Evolutionary conservation across 148 eudicot genomes (phyloP), one percentile per base, ranked within the genome.

Genomic region (Persicaria maculosa): DNA sequence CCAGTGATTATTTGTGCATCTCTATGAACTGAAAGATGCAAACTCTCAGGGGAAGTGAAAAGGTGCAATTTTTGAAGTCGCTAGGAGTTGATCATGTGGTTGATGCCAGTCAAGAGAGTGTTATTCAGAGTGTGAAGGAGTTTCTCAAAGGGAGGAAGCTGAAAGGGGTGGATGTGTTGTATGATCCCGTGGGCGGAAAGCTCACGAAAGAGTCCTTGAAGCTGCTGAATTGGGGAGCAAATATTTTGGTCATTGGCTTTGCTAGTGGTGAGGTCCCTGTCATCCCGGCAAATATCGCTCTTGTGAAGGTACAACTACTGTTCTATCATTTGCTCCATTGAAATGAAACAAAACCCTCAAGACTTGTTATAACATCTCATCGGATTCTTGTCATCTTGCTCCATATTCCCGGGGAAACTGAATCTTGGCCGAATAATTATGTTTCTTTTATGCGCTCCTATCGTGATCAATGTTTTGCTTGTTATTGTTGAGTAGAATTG

Each of bases 111-210:
- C 85, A 82, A 76, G 91, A 71, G 72, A 85, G 82, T 20, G 50
- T 92, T 11, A 92, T 75, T 61, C 88, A 88, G 72, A 90, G 90
- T 77, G 89, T 92, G 16, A 92, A 85, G 82, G 99, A 86, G 72
- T 92, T 95, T 77, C 85, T 95, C 17, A 90, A 90, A 81, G 50
- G 84, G 19, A 86, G 84, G 77, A 92, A 90, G 77, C 90, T 95
- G 71, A 92, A 81, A 83, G 99, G 99, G 68, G 94, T 95, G 68
- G 99, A 95, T 79, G 94, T 95, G 55, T 82, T 95, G 81, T 92
- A 95, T 77, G 99, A 95, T 87, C 99, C 99, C 47, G 99, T 95
- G 77, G 99, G 99, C 74, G 99, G 99, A 43, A 90, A 88, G 83
- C 92, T 92, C 74, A 87, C 92, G 7, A 92, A 95, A 80, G 99